A percentile compares a stretch with the other conserved stretches of the same genome.
Conservation (phyloP, 2,329 filamentous ascomycete genomes). For the Aspergillus novofumigatus region DNA sequence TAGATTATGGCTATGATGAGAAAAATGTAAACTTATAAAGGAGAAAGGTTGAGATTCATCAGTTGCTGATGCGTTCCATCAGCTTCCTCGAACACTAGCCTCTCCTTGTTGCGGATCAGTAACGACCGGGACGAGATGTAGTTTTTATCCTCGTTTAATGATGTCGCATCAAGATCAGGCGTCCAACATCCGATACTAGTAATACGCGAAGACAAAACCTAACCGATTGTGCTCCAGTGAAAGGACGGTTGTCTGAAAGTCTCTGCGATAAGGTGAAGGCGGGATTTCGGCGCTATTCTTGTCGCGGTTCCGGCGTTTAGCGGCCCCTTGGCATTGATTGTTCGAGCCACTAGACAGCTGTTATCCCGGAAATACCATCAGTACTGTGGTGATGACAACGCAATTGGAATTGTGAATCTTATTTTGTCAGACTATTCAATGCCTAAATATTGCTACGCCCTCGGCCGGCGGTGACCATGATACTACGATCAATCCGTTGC, state of each 20-base stretch:
- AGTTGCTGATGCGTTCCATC: slow-evolving; percentile 13
- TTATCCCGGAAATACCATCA: background rate
- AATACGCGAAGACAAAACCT: background rate
- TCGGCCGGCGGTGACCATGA: slow-evolving; percentile 39
- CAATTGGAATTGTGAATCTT: slow-evolving; percentile 16
- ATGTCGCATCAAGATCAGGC: background rate
- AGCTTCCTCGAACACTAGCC: slow-evolving; percentile 7
- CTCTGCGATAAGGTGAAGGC: slow-evolving; percentile 15
- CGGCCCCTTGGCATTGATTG: slow-evolving; percentile 16
- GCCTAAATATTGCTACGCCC: slow-evolving; percentile 22
- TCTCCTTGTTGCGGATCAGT: background rate
- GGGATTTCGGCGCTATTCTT: slow-evolving; percentile 21
- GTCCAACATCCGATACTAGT: background rate
- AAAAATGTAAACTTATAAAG: slow-evolving; percentile 3
- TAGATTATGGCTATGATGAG: slow-evolving; percentile 6
- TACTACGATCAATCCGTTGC: slow-evolving; percentile 30
- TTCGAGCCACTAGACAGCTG: background rate
- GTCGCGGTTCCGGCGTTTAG: slow-evolving; percentile 21
- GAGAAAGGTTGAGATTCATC: slow-evolving; percentile 5
- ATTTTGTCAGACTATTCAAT: slow-evolving; percentile 22
- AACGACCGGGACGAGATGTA: background rate
- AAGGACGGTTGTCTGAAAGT: slow-evolving; percentile 11
- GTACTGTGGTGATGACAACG: slow-evolving; percentile 15
- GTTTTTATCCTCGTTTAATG: background rate
- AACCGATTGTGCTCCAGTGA: background rate